phyloP scores from a whole-genome alignment of 768 basidiomycete genomes.

The Sporobolomyces roseus region DNA sequence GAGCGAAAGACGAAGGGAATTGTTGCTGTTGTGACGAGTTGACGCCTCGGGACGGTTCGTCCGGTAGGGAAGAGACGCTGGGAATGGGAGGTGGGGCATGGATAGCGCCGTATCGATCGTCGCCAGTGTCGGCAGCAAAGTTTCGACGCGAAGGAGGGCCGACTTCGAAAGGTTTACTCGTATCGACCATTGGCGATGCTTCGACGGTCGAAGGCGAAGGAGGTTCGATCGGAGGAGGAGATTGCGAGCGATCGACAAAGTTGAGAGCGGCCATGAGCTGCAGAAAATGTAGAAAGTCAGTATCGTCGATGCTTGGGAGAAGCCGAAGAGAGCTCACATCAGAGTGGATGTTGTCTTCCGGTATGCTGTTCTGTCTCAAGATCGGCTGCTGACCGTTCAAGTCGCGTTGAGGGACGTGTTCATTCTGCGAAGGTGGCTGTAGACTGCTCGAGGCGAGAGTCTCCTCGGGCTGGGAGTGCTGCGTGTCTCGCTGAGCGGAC shows the following conservation, averaged over 20 bases:
- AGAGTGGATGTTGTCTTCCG: constrained; percentile 31
- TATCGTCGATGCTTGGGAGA: no score
- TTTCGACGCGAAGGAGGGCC: constrained; percentile 25
- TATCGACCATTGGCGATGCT: background rate
- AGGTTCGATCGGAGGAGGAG: constrained; percentile 17
- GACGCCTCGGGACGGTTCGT: constrained; percentile 26
- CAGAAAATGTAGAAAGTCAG: background rate
- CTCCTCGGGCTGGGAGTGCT: no score
- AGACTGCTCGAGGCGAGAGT: no score
- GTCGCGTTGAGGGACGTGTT: background rate
- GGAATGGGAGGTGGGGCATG: background rate
- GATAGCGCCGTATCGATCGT: constrained; percentile 11
- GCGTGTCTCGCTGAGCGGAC: no score
- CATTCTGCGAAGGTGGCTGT: no score
- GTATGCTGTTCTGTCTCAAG: background rate
- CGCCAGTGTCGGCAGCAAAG: constrained; percentile 19
- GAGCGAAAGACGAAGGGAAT: constrained; percentile 82
- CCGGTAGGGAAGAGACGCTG: background rate
- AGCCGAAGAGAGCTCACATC: constrained; percentile 16
- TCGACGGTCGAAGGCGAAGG: constrained; percentile 4
- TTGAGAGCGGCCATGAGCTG: constrained; percentile 38
- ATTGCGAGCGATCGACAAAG: constrained; percentile 29
- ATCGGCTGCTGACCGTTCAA: constrained; percentile 3
- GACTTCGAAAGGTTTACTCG: constrained; percentile 12
- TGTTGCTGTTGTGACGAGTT: constrained; percentile 48